A percentile compares a stretch with the other conserved stretches of the same genome.
phyloP scores from a whole-genome alignment of 192 early-diverging fungal genomes.

The Backusella tuberculispora region DNA sequence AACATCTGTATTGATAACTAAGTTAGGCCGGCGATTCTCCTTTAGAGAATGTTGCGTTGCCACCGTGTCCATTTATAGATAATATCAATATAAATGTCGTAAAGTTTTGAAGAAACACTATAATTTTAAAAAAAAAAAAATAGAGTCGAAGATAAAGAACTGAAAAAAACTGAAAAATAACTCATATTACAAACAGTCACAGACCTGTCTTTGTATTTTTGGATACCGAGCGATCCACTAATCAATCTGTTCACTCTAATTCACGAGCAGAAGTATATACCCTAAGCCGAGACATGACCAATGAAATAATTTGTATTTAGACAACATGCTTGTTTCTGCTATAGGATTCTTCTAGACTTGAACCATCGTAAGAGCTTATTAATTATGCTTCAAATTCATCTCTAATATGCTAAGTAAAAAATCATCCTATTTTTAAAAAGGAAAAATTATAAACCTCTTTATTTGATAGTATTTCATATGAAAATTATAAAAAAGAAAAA shows the following conservation, averaged over 20 bases:
- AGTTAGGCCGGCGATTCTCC: not conserved
- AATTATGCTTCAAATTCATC: too few relatives aligned
- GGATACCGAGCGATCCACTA: conserved; percentile 6
- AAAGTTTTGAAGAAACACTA: not conserved
- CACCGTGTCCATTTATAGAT: not conserved
- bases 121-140: not conserved
- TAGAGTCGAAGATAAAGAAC: not conserved
- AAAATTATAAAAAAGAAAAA: not conserved
- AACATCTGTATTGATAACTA: not conserved
- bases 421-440: not conserved
- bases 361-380: not conserved
- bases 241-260: not conserved
- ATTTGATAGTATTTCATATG: not conserved
- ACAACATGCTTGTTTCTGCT: not conserved
- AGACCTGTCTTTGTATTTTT: not conserved
- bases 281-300: not conserved
- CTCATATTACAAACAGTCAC: not conserved
- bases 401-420: too few relatives aligned
- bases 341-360: not conserved
- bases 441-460: not conserved
- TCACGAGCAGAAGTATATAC: not conserved
- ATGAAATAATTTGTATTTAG: not conserved
- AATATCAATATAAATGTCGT: not conserved
- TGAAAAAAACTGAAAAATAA: not conserved
- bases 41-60: not conserved